Percentiles rank a stretch among this genome's conserved stretches.
phyloP scores from a whole-genome alignment of 169 alveolate genomes.

The Theileria annulata region DNA sequence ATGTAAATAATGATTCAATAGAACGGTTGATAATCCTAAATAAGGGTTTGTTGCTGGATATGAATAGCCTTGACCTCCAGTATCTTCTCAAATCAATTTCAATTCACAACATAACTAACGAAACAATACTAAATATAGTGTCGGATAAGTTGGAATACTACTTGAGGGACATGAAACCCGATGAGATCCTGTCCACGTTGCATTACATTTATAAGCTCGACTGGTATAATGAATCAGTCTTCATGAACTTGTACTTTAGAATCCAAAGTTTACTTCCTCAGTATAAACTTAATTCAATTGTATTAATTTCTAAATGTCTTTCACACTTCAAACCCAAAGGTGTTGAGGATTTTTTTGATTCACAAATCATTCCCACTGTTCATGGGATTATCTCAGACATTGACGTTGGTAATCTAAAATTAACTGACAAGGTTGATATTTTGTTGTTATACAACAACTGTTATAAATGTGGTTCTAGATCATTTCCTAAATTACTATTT shows the following conservation, averaged over 20 bases:
- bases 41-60: constrained; percentile 8
- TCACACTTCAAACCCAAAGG: neutral
- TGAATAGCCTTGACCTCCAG: constrained; percentile 23
- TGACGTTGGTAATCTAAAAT: neutral
- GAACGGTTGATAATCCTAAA: constrained; percentile 14
- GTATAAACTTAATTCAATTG: neutral
- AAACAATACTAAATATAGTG: constrained; percentile 5
- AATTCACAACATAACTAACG: constrained; percentile 18
- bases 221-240: neutral
- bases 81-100: constrained; percentile 7
- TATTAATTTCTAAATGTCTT: constrained; percentile 11
- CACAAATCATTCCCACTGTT: constrained; percentile 9
- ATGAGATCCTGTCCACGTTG: constrained; percentile 18
- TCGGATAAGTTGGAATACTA: constrained; percentile 14
- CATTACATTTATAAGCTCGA: constrained; percentile 21
- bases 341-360: neutral
- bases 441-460: constrained; percentile 9
- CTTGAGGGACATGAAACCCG: constrained; percentile 4
- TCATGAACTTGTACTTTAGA: neutral
- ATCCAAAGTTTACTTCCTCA: neutral
- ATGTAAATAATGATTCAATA: constrained; percentile 25
- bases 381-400: neutral
- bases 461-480: constrained; percentile 9
- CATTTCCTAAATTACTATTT: constrained; percentile 1
- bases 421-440: constrained; percentile 5